Percentiles rank a stretch among this genome's conserved stretches.
These are phyloP conservation scores for Drechslerella coelobrocha DNA, from an alignment of 2,329 filamentous ascomycete species.

Conservation along the genomic window DNA sequence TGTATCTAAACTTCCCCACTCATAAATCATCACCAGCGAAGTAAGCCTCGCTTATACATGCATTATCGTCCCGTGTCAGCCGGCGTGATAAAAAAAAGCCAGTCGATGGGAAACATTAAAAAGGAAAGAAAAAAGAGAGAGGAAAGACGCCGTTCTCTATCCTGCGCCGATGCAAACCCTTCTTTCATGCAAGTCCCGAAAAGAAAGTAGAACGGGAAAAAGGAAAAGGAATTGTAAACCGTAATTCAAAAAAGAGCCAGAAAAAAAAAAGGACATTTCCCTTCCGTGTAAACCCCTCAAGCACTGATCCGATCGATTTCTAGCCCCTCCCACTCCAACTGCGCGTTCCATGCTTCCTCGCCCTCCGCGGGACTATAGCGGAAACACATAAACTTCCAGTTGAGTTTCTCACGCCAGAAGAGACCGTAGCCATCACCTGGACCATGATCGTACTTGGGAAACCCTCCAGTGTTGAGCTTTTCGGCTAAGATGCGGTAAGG, in stretches of 20 bases:
- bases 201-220: neutral
- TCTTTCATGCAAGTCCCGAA: neutral
- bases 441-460: conserved; percentile 39
- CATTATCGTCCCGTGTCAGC: no score
- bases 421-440: conserved; percentile 69
- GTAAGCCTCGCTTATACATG: no score
- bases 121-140: conserved; percentile 1
- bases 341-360: conserved; percentile 33
- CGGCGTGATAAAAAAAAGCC: no score
- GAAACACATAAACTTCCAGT: conserved; percentile 85
- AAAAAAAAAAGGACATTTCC: conserved; percentile 6
- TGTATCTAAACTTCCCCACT: no score
- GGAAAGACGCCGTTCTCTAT: neutral
- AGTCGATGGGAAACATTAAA: neutral
- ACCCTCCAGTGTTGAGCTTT: conserved; percentile 55
- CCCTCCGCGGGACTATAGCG: conserved; percentile 68
- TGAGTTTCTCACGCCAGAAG: conserved; percentile 77
- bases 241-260: conserved; percentile 3
- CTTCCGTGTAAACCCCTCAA: conserved; percentile 6
- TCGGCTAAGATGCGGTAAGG: conserved; percentile 31
- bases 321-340: conserved; percentile 29
- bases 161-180: neutral
- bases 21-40: no score
- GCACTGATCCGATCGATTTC: conserved; percentile 38
- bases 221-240: conserved; percentile 3